These are phyloP conservation scores for Allantophomopsis lycopodina DNA, from an alignment of 2,329 filamentous ascomycete genomes.

Conservation along the genomic window DNA sequence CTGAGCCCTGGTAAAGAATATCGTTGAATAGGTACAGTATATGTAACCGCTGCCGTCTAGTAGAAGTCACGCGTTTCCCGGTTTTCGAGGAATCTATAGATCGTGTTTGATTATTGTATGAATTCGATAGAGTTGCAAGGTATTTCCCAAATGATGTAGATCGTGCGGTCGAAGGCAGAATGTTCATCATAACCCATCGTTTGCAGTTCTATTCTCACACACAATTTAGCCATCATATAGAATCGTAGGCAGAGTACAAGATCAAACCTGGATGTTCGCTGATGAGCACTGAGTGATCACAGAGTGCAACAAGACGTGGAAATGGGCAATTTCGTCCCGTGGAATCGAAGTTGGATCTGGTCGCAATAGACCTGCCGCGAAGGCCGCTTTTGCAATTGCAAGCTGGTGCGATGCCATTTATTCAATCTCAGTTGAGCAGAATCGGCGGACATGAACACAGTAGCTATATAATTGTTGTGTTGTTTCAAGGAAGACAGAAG, in stretches of 20 bases:
- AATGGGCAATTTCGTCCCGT: slow-evolving; percentile 55
- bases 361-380: slow-evolving; percentile 60
- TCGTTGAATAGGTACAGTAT: slow-evolving; percentile 71
- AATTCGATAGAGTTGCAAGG: slow-evolving; percentile 53
- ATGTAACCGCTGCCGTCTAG: slow-evolving; percentile 58
- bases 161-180: slow-evolving; percentile 53
- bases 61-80: slow-evolving; percentile 32
- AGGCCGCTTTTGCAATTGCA: slow-evolving; percentile 67
- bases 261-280: slow-evolving; percentile 75
- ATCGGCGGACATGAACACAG: too few relatives aligned
- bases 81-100: slow-evolving; percentile 14
- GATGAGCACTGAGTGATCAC: slow-evolving; percentile 60
- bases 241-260: slow-evolving; percentile 17
- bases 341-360: slow-evolving; percentile 58
- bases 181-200: slow-evolving; percentile 65
- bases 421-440: too few relatives aligned
- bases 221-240: slow-evolving; percentile 22
- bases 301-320: slow-evolving; percentile 52
- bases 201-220: slow-evolving; percentile 62
- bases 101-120: slow-evolving; percentile 25
- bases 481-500: too few relatives aligned
- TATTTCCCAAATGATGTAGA: slow-evolving; percentile 62
- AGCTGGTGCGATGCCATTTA: slow-evolving; percentile 55
- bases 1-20: slow-evolving; percentile 54
- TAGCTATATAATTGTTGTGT: too few relatives aligned